These are phyloP conservation scores for Aspergillus sp. DNA, from an alignment of 2,329 filamentous ascomycete genomes.

Conservation along the genomic window DNA sequence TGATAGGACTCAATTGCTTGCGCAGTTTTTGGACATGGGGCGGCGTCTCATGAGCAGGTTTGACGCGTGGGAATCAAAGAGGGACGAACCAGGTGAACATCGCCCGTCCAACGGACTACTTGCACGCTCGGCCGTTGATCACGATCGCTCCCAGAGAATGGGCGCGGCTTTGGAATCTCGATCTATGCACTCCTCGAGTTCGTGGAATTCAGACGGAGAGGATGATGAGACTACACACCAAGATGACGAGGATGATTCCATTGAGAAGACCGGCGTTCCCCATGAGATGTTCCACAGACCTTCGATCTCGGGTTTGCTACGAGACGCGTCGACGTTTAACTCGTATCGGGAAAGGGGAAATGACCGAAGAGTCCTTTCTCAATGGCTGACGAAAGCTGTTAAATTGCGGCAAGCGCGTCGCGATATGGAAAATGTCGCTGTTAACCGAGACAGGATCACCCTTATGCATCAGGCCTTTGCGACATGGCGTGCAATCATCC, in stretches of 20 bases:
- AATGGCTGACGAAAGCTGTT: conserved; percentile 40
- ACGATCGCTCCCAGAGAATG: conserved; percentile 21
- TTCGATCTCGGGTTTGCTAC: conserved; percentile 42
- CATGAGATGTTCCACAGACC: conserved; percentile 38
- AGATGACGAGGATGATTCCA: conserved; percentile 13
- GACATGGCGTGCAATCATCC: conserved; percentile 37
- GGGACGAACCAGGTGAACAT: conserved; percentile 6
- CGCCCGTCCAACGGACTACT: conserved; percentile 16
- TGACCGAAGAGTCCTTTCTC: conserved; percentile 32
- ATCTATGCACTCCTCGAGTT: conserved; percentile 11
- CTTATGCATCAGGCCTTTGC: conserved; percentile 47
- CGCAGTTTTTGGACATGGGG: conserved; percentile 31
- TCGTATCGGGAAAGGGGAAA: conserved; percentile 32
- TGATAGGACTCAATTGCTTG: conserved; percentile 29
- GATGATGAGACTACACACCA: conserved; percentile 12
- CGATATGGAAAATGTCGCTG: conserved; percentile 37
- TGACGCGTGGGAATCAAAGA: conserved; percentile 16
- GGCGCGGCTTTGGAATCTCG: conserved; percentile 12
- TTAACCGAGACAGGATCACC: conserved; percentile 40
- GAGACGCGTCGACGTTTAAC: conserved; percentile 42
- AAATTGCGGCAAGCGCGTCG: conserved; percentile 27
- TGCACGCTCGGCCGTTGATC: conserved; percentile 20
- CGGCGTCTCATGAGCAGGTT: conserved; percentile 26
- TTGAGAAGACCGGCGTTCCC: conserved; percentile 20
- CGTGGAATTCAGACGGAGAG: conserved; percentile 15